Conservation (phyloP, 805 yeast genomes). For the Wickerhamiella australiensis region DNA sequence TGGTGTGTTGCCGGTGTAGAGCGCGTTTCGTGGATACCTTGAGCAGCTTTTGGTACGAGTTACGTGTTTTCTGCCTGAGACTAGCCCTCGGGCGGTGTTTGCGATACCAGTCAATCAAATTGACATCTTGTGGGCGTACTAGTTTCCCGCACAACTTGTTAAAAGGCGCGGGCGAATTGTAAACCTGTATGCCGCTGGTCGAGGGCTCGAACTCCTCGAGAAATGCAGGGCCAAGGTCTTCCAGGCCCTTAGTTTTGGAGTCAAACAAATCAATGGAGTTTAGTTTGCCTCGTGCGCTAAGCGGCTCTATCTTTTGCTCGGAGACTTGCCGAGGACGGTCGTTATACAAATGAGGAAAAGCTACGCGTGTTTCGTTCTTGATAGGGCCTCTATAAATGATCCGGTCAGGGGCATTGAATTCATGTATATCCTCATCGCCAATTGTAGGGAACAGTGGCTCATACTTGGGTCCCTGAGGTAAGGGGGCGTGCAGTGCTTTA, state of each 20-base stretch:
- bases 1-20: conserved; percentile 32
- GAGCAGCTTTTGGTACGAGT: conserved; percentile 81
- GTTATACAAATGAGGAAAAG: conserved; percentile 77
- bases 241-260: not conserved
- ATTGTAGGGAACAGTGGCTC: conserved; percentile 71
- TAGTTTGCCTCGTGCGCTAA: not conserved
- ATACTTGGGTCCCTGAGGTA: conserved; percentile 94
- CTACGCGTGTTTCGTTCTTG: conserved; percentile 73
- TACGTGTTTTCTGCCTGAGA: conserved; percentile 63
- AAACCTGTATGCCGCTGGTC: conserved; percentile 13
- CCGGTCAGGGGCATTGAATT: conserved; percentile 80
- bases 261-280: not conserved
- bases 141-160: conserved; percentile 59
- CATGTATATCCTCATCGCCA: conserved; percentile 60
- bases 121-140: conserved; percentile 80
- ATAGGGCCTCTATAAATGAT: conserved; percentile 68
- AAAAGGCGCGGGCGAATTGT: conserved; percentile 42
- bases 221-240: not conserved
- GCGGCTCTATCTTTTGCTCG: conserved; percentile 26
- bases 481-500: conserved; percentile 71
- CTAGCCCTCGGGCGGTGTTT: conserved; percentile 37
- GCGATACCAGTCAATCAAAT: conserved; percentile 62
- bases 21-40: conserved; percentile 64
- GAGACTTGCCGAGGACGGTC: conserved; percentile 57
- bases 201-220: not conserved